Conservation (phyloP, 257 asterid genomes). For the Cynanchum wilfordii region DNA sequence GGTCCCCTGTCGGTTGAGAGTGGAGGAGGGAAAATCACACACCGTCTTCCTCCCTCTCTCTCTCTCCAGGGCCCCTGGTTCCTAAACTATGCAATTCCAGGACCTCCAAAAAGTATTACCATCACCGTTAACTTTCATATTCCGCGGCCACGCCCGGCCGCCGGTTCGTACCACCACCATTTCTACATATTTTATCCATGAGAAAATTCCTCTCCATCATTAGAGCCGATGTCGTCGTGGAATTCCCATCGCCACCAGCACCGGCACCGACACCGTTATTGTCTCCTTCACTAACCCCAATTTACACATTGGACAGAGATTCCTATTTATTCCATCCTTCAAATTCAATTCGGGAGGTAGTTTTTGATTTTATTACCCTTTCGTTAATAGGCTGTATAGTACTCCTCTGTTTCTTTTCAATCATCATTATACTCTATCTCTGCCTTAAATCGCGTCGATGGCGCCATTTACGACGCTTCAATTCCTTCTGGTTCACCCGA, state of each 20-base stretch:
- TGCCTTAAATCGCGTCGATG: constrained; percentile 38
- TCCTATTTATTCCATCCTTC: constrained; percentile 14
- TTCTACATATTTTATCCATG: constrained; percentile 41
- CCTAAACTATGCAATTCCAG: constrained; percentile 38
- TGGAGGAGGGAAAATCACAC: constrained; percentile 28
- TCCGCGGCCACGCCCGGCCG: constrained; percentile 20
- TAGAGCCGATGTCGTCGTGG: constrained; percentile 17
- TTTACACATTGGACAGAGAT: neutral
- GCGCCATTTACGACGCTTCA: constrained; percentile 49
- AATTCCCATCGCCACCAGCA: constrained; percentile 7
- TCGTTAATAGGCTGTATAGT: constrained; percentile 31
- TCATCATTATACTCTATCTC: constrained; percentile 42
- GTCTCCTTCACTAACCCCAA: neutral
- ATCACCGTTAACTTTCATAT: constrained; percentile 10
- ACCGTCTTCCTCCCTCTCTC: neutral
- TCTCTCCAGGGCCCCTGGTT: neutral
- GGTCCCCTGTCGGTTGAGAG: constrained; percentile 24
- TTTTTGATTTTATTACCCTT: constrained; percentile 40
- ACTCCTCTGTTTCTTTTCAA: constrained; percentile 41
- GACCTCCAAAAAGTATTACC: constrained; percentile 15
- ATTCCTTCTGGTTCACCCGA: constrained; percentile 60
- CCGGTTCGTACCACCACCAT: constrained; percentile 13
- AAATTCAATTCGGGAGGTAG: constrained; percentile 25
- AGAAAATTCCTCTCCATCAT: constrained; percentile 32
- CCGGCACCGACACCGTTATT: constrained; percentile 8